Evolutionary conservation across 345 rosid species (phyloP), one percentile per base, ranked within the genome.

Genomic region (Limnanthes douglasii): DNA sequence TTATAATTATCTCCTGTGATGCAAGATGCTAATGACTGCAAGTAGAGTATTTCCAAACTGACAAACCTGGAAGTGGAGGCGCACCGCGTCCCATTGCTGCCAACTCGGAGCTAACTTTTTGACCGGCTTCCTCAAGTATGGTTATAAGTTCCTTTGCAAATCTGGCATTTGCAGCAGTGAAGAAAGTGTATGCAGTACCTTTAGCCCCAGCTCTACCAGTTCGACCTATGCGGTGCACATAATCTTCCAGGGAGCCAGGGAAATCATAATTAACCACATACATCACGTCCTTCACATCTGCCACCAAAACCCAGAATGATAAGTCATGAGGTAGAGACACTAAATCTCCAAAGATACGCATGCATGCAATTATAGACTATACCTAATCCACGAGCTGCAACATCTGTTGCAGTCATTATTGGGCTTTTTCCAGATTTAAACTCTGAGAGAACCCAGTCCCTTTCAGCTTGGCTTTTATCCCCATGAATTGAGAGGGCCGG

Each of bases 381-480:
- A 92, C 99, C 99, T 75, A 92, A 55, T 43, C 99, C 99, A 56
- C 99, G 96, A 53, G 99, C 99, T 29, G 96, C 99, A 5, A 92
- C 99, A 46, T 92, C 99, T n/a, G 99, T 92, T 38, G 99, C 99
- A 32, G 96, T 81, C 99, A 92, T 92, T 67, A 92, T 85, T 27
- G 96, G 99, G 53, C 93, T 85, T 52, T 85, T 92, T 42, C 99
- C 99, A 36, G 93, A 69, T 64, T 70, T 92, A 65, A 92, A 92
- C 65, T 85, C 99, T 1, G 99, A 75, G 28, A 92, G 96, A 34
- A 92, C 99, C 99, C 99, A 92, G 48, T 85, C 99, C 52, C 99
- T 73, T 61, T 92, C 99, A 6, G 99, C 94, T 72, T 92, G 99
- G 48, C 96, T 92, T 75, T 92, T 92, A 68, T 92, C 96, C 15